Conservation (phyloP, 306 rosid genomes). For the Malus fusca region DNA sequence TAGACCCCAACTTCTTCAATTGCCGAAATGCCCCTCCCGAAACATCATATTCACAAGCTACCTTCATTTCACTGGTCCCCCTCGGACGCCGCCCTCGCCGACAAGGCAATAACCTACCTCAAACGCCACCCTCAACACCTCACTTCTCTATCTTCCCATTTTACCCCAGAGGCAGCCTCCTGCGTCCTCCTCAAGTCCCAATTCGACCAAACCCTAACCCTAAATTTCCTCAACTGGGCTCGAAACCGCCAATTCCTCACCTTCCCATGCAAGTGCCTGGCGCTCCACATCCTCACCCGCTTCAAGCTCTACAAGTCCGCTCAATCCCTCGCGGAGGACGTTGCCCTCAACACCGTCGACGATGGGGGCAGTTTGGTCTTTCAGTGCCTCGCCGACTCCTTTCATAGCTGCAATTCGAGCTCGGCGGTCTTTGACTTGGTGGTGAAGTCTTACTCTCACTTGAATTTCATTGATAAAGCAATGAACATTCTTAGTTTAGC, state of each 20-base stretch:
- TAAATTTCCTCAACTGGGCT: constrained; percentile 69
- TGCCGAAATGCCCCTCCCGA: constrained; percentile 28
- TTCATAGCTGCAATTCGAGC: constrained; percentile 47
- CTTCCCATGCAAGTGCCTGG: constrained; percentile 55
- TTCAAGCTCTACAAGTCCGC: constrained; percentile 66
- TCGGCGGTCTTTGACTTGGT: constrained; percentile 69
- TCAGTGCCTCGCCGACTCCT: constrained; percentile 42
- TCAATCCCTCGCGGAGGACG: constrained; percentile 61
- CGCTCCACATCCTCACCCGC: constrained; percentile 79
- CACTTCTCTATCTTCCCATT: constrained; percentile 37
- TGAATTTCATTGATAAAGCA: constrained; percentile 44
- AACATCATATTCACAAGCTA: constrained; percentile 13
- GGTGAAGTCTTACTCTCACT: constrained; percentile 57
- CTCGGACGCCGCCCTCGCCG: constrained; percentile 31
- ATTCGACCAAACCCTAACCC: constrained; percentile 33
- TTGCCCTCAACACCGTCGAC: constrained; percentile 28
- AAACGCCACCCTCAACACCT: constrained; percentile 62
- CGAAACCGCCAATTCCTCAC: constrained; percentile 44
- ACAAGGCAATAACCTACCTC: constrained; percentile 57
- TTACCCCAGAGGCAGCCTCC: constrained; percentile 72
- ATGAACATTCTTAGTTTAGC: constrained; percentile 45
- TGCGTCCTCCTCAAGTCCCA: constrained; percentile 66
- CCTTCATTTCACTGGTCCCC: constrained; percentile 27
- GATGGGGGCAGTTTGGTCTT: constrained; percentile 43
- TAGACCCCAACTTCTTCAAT: neutral